These are phyloP conservation scores for Mycena vitilis DNA, from an alignment of 768 basidiomycete species.

Conservation along the genomic window DNA sequence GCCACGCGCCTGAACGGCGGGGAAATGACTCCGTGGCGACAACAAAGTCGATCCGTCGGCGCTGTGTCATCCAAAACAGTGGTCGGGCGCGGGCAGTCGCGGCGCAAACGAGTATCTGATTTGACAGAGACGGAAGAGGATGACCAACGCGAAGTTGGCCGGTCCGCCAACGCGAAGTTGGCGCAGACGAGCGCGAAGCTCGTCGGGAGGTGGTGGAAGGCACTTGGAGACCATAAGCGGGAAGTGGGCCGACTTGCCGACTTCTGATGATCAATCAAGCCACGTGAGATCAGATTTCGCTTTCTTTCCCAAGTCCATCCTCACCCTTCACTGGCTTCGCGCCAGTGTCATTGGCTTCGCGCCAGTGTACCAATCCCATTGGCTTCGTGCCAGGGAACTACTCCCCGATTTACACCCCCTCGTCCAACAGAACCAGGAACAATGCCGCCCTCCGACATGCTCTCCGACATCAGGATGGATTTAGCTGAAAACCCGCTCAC, in stretches of 20 bases:
- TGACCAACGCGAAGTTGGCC: background rate
- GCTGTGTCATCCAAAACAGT: no score
- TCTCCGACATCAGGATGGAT: background rate
- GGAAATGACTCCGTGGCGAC: no score
- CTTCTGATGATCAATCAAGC: background rate
- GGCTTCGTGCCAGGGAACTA: conserved; percentile 1
- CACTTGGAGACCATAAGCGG: no score
- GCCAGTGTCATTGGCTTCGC: conserved; percentile 25
- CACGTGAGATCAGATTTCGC: background rate
- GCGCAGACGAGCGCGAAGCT: conserved; percentile 7
- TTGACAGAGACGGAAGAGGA: background rate
- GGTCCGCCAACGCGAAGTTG: background rate
- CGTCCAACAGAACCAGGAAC: background rate
- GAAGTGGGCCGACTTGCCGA: background rate
- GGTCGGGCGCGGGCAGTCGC: no score
- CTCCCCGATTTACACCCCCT: background rate
- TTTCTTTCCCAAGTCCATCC: background rate
- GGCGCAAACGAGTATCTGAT: background rate
- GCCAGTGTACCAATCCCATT: conserved; percentile 17
- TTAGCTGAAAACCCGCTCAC: conserved; percentile 1
- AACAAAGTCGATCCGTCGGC: no score
- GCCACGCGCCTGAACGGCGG: no score
- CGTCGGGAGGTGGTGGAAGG: background rate
- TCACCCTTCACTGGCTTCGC: no score
- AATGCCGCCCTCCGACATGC: no score